Percentiles rank a stretch among this genome's conserved stretches.
These are phyloP conservation scores for Colletotrichum falcatum DNA, from an alignment of 2,329 filamentous ascomycete genomes.

Conservation along the genomic window DNA sequence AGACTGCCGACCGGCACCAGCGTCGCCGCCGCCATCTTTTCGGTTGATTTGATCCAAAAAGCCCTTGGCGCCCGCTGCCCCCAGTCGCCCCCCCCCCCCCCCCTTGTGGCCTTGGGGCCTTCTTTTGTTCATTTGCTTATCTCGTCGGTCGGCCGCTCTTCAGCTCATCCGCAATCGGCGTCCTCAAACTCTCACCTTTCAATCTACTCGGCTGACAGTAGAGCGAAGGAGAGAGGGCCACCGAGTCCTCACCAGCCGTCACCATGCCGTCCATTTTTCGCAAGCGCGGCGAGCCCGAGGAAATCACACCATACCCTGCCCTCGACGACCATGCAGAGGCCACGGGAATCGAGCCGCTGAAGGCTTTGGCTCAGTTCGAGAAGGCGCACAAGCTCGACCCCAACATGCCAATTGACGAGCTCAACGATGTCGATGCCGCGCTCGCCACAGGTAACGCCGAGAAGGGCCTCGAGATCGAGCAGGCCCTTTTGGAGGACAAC, in stretches of 20 bases:
- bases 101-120: slow-evolving; percentile 37
- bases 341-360: slow-evolving; percentile 56
- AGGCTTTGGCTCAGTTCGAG: slow-evolving; percentile 67
- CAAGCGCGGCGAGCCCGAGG: slow-evolving; percentile 60
- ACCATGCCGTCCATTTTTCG: slow-evolving; percentile 57
- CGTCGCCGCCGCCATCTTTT: slow-evolving; percentile 37
- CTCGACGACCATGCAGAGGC: slow-evolving; percentile 53
- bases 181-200: slow-evolving; percentile 31
- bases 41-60: slow-evolving; percentile 35
- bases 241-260: slow-evolving; percentile 16
- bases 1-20: slow-evolving; percentile 37
- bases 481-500: slow-evolving; percentile 71
- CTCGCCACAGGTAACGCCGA: slow-evolving; percentile 66
- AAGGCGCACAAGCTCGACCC: slow-evolving; percentile 73
- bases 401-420: slow-evolving; percentile 72
- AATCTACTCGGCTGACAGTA: slow-evolving; percentile 35
- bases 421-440: slow-evolving; percentile 70
- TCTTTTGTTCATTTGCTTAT: slow-evolving; percentile 37
- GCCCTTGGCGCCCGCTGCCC: slow-evolving; percentile 37
- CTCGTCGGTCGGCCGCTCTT: slow-evolving; percentile 25
- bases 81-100: slow-evolving; percentile 19
- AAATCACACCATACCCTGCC: slow-evolving; percentile 57
- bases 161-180: slow-evolving; percentile 39
- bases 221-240: slow-evolving; percentile 35
- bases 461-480: slow-evolving; percentile 68